These are phyloP conservation scores for Lipomyces yamanashiensis DNA, from an alignment of 805 yeast genomes.

Conservation along the genomic window DNA sequence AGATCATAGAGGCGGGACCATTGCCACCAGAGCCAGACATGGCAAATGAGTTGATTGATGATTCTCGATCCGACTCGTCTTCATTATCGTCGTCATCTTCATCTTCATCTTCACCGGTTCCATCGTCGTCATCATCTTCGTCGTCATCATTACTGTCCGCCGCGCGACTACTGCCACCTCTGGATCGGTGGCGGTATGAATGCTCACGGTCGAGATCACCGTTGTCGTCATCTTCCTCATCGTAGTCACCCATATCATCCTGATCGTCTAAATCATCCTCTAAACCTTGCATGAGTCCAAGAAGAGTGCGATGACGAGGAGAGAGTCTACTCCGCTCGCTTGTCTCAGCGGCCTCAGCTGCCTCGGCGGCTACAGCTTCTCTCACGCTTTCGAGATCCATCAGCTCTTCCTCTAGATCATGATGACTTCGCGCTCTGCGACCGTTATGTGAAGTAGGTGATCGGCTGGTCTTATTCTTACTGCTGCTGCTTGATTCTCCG, in stretches of 20 bases:
- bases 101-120: slow-evolving; percentile 42
- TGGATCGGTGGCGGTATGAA: slow-evolving; percentile 43
- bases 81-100: slow-evolving; percentile 38
- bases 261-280: slow-evolving; percentile 31
- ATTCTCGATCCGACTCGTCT: slow-evolving; percentile 15
- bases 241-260: slow-evolving; percentile 22
- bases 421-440: slow-evolving; percentile 24
- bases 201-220: slow-evolving; percentile 34
- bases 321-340: slow-evolving; percentile 1
- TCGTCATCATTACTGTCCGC: slow-evolving; percentile 38
- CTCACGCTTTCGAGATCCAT: slow-evolving; percentile 25
- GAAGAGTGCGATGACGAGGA: slow-evolving; percentile 13
- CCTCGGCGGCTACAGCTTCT: slow-evolving; percentile 22
- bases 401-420: slow-evolving; percentile 29
- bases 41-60: slow-evolving; percentile 7
- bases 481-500: background rate
- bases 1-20: slow-evolving; percentile 24
- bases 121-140: slow-evolving; percentile 26
- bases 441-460: slow-evolving; percentile 17
- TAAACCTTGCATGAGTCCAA: slow-evolving; percentile 16
- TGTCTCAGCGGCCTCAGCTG: slow-evolving; percentile 5
- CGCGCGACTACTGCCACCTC: slow-evolving; percentile 37
- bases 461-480: slow-evolving; percentile 1
- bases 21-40: slow-evolving; percentile 15
- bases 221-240: slow-evolving; percentile 26